Base-by-base conservation (phyloP, 208 protist species). In the Acanthamoeba lenticulata region DNA sequence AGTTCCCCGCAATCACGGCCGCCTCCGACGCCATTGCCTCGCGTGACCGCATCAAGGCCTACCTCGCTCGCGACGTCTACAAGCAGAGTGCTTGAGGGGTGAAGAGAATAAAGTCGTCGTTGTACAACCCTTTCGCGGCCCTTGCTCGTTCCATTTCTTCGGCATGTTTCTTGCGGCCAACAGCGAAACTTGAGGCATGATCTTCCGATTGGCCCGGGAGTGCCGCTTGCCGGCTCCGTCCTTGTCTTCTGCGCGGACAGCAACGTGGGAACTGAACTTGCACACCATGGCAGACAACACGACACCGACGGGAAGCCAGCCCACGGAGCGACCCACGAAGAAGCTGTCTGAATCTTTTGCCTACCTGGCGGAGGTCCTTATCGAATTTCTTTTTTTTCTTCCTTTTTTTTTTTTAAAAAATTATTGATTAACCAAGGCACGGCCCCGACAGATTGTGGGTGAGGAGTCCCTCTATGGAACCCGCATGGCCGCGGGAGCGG, bases 391-490 rank as follows among this genome's bases (percentile, higher is more conserved):
- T 32, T 85, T 29, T 55, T 55, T 11, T 32, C 29, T 85, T 32
- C 13, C 9, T 55, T 7, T 32, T 45, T 24, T 52, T 2, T 32
- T 11, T 85, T 85, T 40, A 36, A 17, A n/a, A n/a, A n/a, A 27
- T 36, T 60, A 3, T 36, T 21, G 6, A 52, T 32, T 83, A 21
- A n/a, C n/a, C n/a, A n/a, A n/a, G n/a, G n/a, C n/a, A n/a, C n/a
- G n/a, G n/a, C n/a, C n/a, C n/a, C n/a, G n/a, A n/a, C 21, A 90
- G 83, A 90, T 90, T 29, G 83, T 90, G 49, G 83, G 83, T 21
- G 83, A 90, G 83, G 83, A 90, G 40, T 55, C 83, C 34, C 36
- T 90, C 1, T 90, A 36, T 65, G 83, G 83, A 19, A 90, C 83
- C 2, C 83, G 83, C 36, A 90, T 90, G 83, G 52, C 45, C 3